These are phyloP conservation scores for Lactarius hatsudake DNA, from an alignment of 768 basidiomycete species.

Conservation along the genomic window DNA sequence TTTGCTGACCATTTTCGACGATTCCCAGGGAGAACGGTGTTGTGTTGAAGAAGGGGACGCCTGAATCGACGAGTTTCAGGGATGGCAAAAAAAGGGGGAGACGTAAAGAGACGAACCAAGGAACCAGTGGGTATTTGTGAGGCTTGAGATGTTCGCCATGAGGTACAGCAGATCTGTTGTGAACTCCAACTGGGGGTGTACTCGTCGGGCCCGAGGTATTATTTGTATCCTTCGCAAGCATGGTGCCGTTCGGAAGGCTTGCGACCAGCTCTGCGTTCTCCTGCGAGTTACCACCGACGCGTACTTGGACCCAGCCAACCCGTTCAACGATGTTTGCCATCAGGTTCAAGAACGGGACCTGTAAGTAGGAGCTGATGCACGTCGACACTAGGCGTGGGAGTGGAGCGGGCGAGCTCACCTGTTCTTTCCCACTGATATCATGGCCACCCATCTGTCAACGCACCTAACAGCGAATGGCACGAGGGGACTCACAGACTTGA, in stretches of 20 bases:
- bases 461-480: background rate
- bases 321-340: slow-evolving; percentile 66
- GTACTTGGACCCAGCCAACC: slow-evolving; percentile 57
- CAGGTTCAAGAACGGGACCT: slow-evolving; percentile 72
- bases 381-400: background rate
- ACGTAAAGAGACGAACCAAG: slow-evolving; percentile 38
- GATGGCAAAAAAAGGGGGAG: background rate
- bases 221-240: slow-evolving; percentile 50
- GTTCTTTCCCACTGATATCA: slow-evolving; percentile 48
- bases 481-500: slow-evolving; percentile 56
- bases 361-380: slow-evolving; percentile 43
- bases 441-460: slow-evolving; percentile 1
- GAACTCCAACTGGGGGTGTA: slow-evolving; percentile 65
- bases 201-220: slow-evolving; percentile 49
- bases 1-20: slow-evolving; percentile 53
- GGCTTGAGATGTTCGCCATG: slow-evolving; percentile 54
- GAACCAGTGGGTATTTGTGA: slow-evolving; percentile 65
- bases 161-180: slow-evolving; percentile 66
- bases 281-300: slow-evolving; percentile 81
- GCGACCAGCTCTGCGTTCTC: slow-evolving; percentile 55
- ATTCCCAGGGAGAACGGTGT: slow-evolving; percentile 50
- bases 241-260: slow-evolving; percentile 46
- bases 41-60: slow-evolving; percentile 65
- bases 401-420: background rate
- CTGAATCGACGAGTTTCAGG: slow-evolving; percentile 28